Base-by-base conservation (phyloP, 768 basidiomycete genomes). In the Antrodiella citrinella region DNA sequence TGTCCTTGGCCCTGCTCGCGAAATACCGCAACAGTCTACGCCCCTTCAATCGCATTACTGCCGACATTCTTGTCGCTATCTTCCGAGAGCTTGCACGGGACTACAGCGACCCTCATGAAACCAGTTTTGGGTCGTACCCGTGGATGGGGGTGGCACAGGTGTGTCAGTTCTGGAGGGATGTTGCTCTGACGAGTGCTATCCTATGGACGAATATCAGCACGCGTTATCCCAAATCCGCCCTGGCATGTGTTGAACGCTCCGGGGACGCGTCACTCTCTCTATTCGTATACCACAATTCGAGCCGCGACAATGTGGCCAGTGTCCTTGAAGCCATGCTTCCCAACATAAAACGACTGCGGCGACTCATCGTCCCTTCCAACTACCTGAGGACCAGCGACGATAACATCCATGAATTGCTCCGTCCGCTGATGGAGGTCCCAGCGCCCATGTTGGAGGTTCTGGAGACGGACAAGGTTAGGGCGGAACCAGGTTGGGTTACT, bases 201-300 rank as follows among this genome's bases (percentile, higher is more conserved):
- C 50, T 61, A 4, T 64, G 62, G 62, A 58, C 59, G 20, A 59
- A 60, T 21, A 38, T 64, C 4, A 62, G 59, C 51, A 59, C 62
- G 4, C 56, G 54, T 9, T 60, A 53, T 25, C 57, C 57, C n/a
- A 47, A 55, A 4, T 56, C 59, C 11, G 60, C 60, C 1, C 30
- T 58, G 38, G 46, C 60, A 0, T 61, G 60, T 30, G 47, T 64
- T 18, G 57, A 60, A 47, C 59, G 60, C n/a, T 62, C 62, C 4
- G 44, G 21, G 3, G 60, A 64, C 40, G 59, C 62, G 2, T 58
- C 59, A 1, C 42, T 64, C n/a, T 55, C 58, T 25, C 48, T 63
- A 39, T 52, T 59, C n/a, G 51, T 61, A 19, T 55, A 52, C 13
- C 15, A 30, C 23, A 38, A 43, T 7, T 53, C 57, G 1, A 54